Evolutionary conservation across 2,329 filamentous ascomycete genomes (phyloP).

Genomic region (Diaporthe citrichinensis): DNA sequence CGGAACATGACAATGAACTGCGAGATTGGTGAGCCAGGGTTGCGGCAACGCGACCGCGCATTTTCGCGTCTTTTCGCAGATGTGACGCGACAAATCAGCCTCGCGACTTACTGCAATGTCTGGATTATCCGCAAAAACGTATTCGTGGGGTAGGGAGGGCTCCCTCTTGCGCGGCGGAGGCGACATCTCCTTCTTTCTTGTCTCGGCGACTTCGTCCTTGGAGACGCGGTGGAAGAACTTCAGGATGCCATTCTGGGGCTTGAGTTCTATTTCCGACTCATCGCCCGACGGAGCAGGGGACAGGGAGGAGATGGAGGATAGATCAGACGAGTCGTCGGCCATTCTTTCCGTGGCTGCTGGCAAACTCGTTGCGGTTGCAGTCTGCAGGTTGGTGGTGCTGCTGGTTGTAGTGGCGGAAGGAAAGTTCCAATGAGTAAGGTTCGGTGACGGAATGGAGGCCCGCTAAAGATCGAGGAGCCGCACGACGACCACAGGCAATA

Average conservation of each 20-base stretch:
- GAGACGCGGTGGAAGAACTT: slow-evolving; percentile 77
- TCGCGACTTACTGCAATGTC: slow-evolving; percentile 86
- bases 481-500: slow-evolving; percentile 35
- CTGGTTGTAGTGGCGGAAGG: slow-evolving; percentile 45
- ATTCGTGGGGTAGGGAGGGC: slow-evolving; percentile 91
- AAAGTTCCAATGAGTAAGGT: slow-evolving; percentile 43
- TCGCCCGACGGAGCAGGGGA: slow-evolving; percentile 68
- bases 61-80: slow-evolving; percentile 62
- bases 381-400: slow-evolving; percentile 29
- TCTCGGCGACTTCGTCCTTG: slow-evolving; percentile 55
- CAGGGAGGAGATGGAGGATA: slow-evolving; percentile 66
- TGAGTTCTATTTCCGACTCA: slow-evolving; percentile 64
- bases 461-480: slow-evolving; percentile 36
- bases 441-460: slow-evolving; percentile 37
- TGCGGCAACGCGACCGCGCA: slow-evolving; percentile 60
- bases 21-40: slow-evolving; percentile 53
- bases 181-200: slow-evolving; percentile 66
- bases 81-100: slow-evolving; percentile 56
- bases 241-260: slow-evolving; percentile 70
- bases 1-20: slow-evolving; percentile 99
- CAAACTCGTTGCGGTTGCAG: slow-evolving; percentile 32
- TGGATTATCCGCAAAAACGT: slow-evolving; percentile 88
- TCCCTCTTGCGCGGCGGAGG: slow-evolving; percentile 83
- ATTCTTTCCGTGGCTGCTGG: slow-evolving; percentile 54
- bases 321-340: slow-evolving; percentile 74